Evolutionary conservation across 169 alveolate genomes (phyloP), one percentile per base, ranked within the genome.

Genomic region (Babesia ovata): DNA sequence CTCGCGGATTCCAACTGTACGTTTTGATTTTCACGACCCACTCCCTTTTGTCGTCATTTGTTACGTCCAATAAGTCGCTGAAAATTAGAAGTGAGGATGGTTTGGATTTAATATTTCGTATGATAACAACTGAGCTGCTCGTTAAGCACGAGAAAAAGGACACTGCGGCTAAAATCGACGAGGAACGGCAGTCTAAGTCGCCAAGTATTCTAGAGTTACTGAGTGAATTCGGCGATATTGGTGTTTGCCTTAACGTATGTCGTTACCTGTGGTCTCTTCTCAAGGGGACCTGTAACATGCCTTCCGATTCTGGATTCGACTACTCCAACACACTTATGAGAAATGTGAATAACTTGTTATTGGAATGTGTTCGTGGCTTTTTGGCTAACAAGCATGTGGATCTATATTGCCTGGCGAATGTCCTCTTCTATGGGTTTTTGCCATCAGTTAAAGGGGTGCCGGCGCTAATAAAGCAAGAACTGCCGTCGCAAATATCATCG

Each of bases 11-110:
- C 33, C 77, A 79, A 48, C 57, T 74, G 24, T 63, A 74, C 52
- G 84, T 79, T 48, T 26, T 79, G 46, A 58, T 79, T 11, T 79
- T 59, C 66, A 79, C 87, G 22, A 50, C 67, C 19, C 75, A 79
- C 50, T 39, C 87, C 9, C 70, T 79, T 2, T 44, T 79, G 62
- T 56, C 70, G 16, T 26, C 77, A 21, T 48, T 79, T 19, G 36
- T 62, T 7, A 39, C 7, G 36, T 24, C 62, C 17, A 67, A 70
- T 11, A 66, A 42, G 11, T 39, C 61, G 13, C 28, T 79, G 16
- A 36, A 7, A 56, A 14, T 79, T 36, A 11, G 69, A 36, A 16
- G 63, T 28, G 60, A 28, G 0, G 57, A 76, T 24, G 77, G 52
- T 24, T 28, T 76, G 33, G 29, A 33, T 19, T 24, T 24, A 13